Evolutionary conservation across 345 rosid genomes (phyloP), one percentile per base, ranked within the genome.

Genomic region (Leavenworthia alabamica): DNA sequence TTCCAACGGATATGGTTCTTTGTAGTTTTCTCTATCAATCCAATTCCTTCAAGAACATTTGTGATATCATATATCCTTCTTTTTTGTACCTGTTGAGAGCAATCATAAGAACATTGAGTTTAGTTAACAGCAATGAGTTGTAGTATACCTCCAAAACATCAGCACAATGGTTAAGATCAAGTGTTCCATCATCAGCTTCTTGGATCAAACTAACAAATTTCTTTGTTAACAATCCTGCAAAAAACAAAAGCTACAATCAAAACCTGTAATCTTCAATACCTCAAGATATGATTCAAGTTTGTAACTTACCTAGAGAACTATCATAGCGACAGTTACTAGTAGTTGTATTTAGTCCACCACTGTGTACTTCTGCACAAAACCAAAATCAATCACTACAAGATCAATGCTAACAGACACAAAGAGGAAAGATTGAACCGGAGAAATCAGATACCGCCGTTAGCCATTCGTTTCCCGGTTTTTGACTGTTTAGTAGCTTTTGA

Each of bases 11-110:
- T 85, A 57, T 88, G 89, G 54, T 88, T 88, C 78, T 85, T 85
- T 60, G 86, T 78, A 28, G 89, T 88, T 76, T 85, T 88, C 83
- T 88, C 89, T 45, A 85, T 85, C 76, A 85, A 77, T 39, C 78
- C 82, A 74, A 85, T 77, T 56, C 92, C 96, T 80, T 85, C 96
- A 73, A 88, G 81, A 19, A 88, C 92, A 79, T 88, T 88, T 59
- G 96, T 88, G 42, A 81, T 88, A 71, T 88, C 96, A 70, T 88
- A 85, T 70, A 88, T 88, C 76, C 92, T 85, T 78, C 96, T 80
- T 75, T 88, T 88, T 60, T 88, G 92, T 27, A 88, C 96, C 96
- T 85, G 76, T 56, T 7, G 51, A 58, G 56, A 60, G 16, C 40
- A 69, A 58, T 23, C 62, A 23, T 40, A 44, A 6, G 19, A 23